phyloP scores from a whole-genome alignment of 371 early-diverging fungal species.

The Mucor lusitanicus region DNA sequence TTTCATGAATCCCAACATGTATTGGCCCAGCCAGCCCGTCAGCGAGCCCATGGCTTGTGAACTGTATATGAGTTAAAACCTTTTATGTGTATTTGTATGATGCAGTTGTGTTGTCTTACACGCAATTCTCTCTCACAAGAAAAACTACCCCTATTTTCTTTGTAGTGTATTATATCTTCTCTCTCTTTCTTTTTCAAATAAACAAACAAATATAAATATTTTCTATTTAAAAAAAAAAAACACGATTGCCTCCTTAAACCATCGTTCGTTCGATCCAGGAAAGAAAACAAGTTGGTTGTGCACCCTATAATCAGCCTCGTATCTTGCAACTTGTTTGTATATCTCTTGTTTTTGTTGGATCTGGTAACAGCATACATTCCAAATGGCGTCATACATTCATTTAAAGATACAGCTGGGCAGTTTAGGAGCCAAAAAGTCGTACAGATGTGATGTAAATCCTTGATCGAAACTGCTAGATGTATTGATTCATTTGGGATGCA shows the following conservation, averaged over 20 bases:
- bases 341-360: too few relatives aligned
- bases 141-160: neutral
- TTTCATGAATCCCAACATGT: conserved; percentile 17
- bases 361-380: too few relatives aligned
- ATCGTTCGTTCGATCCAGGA: neutral
- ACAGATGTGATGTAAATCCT: too few relatives aligned
- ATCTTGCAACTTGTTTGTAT: too few relatives aligned
- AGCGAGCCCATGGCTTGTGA: conserved; percentile 17
- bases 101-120: neutral
- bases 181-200: neutral
- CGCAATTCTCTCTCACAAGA: neutral
- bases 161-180: conserved; percentile 1
- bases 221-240: neutral
- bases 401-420: too few relatives aligned
- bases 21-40: conserved; percentile 10
- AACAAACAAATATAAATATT: conserved; percentile 1
- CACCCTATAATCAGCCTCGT: neutral
- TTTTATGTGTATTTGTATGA: neutral
- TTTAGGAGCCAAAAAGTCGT: too few relatives aligned
- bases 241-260: neutral
- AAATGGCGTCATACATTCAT: too few relatives aligned
- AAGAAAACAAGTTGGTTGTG: neutral
- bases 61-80: conserved; percentile 19
- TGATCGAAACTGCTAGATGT: too few relatives aligned
- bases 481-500: too few relatives aligned